Evolutionary conservation across 441 rosid genomes (phyloP), one percentile per base, ranked within the genome.

Genomic region (Biscutella laevigata): DNA sequence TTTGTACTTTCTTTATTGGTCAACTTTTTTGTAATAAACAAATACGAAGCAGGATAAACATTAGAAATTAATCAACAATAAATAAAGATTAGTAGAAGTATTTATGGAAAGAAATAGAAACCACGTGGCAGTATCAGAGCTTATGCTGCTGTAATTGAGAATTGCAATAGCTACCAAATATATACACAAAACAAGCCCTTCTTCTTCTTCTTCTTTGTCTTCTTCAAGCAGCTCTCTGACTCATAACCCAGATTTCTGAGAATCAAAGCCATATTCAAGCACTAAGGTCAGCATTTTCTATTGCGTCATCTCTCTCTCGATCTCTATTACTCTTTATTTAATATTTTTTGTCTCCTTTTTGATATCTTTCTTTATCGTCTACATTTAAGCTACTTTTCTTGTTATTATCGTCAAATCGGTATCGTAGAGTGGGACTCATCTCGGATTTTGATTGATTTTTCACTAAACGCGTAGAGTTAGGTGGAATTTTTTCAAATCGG

Each of bases 401-500:
- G 59, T 28, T 34, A 7, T 8, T 9, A 52, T 33, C 22, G 20
- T 49, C 41, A 29, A 8, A 26, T 60, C 3, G 29, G 29, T 48
- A 26, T 62, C 30, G 55, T 48, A 9, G 28, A 43, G 60, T 34
- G 53, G 2, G 39, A 47, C 3, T 38, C 39, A 29, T 46, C 37
- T 14, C 11, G 14, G 44, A 26, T 25, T 43, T 36, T 24, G 13
- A 14, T 55, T 1, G 33, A 11, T 58, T 66, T 49, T 17, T 66
- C 62, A 50, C 30, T 74, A 61, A 56, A 37, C 70, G 38, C 35
- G 57, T 66, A 51, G 73, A 66, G 57, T 73, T 69, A 38, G 68
- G 74, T 61, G 45, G 66, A 44, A 62, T 54, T 45, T 73, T 70
- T 66, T 68, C 73, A 34, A 42, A 73, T 59, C 71, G 67, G 80